Evolutionary conservation across 2,329 filamentous ascomycete species (phyloP), one percentile per base, ranked within the genome.

Genomic region (Huntiella savannae): DNA sequence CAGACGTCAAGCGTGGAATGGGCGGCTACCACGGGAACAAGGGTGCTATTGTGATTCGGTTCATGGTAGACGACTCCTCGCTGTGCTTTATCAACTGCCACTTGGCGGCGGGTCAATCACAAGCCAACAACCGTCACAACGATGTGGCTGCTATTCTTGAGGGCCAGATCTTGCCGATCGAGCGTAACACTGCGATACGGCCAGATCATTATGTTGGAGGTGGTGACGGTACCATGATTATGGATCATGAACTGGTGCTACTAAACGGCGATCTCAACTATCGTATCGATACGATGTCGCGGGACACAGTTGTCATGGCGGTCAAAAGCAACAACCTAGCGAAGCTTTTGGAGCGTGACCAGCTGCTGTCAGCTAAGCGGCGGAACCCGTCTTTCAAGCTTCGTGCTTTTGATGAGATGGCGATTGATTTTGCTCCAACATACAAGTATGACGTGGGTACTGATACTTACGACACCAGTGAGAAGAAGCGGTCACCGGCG

Each of bases 361-460:
- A 98, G 59, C 70, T 98, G 4, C 75, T 96, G 2, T 80, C 94
- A 0, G 88, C 86, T 10, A 76, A 82, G 48, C 82, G 86, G 44
- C 83, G 85, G 54, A 95, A 95, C 55, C 86, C 88, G 0, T 82
- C 78, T 0, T 95, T 96, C 64, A 75, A 83, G 22, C 71, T 98
- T 4, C 78, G 87, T 15, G 80, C 84, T 0, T 96, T 98, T 60
- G 77, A 80, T n/a, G 91, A 98, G 62, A 70, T 80, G 47, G 82
- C 82, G 1, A 95, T 98, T 55, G 80, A 77, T 0, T 98, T 98
- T 59, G 79, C 85, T 5, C 91, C 91, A 1, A 98, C 91, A 0
- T 98, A 98, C 68, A 98, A 98, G 60, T 98, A 98, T 60, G 91
- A 98, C 55, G 85, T 96, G 0, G 87, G 87, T 12, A 92, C 85